Conservation (phyloP, 306 rosid species). For the Hippophae gyantsensis region DNA sequence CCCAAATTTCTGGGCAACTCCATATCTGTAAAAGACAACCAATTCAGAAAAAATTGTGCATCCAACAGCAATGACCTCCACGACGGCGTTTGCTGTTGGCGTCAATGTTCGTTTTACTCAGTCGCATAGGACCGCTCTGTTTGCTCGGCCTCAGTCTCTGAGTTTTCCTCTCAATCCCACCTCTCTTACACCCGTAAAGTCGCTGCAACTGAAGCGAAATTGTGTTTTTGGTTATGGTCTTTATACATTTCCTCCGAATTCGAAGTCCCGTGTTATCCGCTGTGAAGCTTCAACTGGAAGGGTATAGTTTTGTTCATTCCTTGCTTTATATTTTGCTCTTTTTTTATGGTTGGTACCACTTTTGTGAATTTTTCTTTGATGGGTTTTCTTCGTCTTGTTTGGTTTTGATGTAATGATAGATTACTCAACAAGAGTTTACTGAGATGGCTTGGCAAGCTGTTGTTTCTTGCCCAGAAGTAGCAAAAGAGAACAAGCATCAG, state of each 20-base stretch:
- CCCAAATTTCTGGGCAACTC: not conserved
- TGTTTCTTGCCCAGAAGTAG: slow-evolving; percentile 84
- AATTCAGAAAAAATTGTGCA: not conserved
- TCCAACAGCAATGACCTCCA: slow-evolving; percentile 38
- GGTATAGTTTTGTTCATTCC: slow-evolving; percentile 28
- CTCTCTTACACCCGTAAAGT: slow-evolving; percentile 28
- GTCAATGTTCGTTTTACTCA: slow-evolving; percentile 28
- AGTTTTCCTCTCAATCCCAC: slow-evolving; percentile 22
- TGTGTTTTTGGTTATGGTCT: slow-evolving; percentile 32
- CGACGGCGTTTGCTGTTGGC: slow-evolving; percentile 36
- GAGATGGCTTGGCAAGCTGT: slow-evolving; percentile 99
- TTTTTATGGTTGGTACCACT: not conserved
- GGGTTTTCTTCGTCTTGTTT: slow-evolving; percentile 9
- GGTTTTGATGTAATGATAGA: slow-evolving; percentile 39
- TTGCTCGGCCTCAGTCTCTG: slow-evolving; percentile 34
- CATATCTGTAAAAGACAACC: not conserved
- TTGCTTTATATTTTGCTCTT: not conserved
- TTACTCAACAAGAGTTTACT: slow-evolving; percentile 90
- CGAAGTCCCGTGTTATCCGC: slow-evolving; percentile 36
- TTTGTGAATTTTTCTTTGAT: not conserved
- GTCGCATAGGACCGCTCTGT: slow-evolving; percentile 22
- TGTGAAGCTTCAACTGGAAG: slow-evolving; percentile 66
- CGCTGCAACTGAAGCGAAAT: slow-evolving; percentile 24
- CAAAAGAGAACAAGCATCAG: slow-evolving; percentile 93
- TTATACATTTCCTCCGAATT: slow-evolving; percentile 21